phyloP scores from a whole-genome alignment of 2,329 filamentous ascomycete genomes.

The Rhexocercosporidium sp. region DNA sequence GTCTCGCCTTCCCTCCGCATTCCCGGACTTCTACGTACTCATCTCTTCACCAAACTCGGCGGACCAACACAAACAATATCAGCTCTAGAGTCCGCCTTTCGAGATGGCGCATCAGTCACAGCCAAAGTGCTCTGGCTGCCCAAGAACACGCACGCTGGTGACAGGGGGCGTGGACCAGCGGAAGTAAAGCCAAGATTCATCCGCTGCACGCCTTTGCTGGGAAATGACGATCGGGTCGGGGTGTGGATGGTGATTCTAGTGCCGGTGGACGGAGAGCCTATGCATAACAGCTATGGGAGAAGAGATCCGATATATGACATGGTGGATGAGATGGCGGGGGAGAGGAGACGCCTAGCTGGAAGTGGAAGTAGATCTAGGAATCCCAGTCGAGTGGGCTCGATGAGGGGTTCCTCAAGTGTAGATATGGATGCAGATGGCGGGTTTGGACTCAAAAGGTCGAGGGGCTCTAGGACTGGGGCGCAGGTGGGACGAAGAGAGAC shows the following conservation, averaged over 20 bases:
- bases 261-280: constrained; percentile 22
- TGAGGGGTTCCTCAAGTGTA: constrained; percentile 8
- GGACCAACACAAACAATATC: constrained; percentile 52
- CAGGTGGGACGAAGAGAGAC: background rate
- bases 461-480: background rate
- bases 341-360: constrained; percentile 15
- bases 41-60: constrained; percentile 57
- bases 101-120: constrained; percentile 70
- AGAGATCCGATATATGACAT: constrained; percentile 8
- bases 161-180: constrained; percentile 44
- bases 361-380: background rate
- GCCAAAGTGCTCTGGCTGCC: constrained; percentile 74
- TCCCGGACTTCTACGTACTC: constrained; percentile 67
- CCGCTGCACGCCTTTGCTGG: constrained; percentile 74
- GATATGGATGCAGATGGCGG: constrained; percentile 22
- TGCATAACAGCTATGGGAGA: background rate
- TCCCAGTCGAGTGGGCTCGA: background rate
- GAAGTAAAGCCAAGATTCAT: constrained; percentile 70
- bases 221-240: constrained; percentile 68
- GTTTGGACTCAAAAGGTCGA: constrained; percentile 16
- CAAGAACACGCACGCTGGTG: constrained; percentile 37
- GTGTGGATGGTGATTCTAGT: constrained; percentile 80
- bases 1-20: constrained; percentile 69
- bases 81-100: constrained; percentile 60
- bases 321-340: constrained; percentile 23